Evolutionary conservation across 75 land plant genomes (phyloP).

Genomic region (Gnetum montanum): DNA sequence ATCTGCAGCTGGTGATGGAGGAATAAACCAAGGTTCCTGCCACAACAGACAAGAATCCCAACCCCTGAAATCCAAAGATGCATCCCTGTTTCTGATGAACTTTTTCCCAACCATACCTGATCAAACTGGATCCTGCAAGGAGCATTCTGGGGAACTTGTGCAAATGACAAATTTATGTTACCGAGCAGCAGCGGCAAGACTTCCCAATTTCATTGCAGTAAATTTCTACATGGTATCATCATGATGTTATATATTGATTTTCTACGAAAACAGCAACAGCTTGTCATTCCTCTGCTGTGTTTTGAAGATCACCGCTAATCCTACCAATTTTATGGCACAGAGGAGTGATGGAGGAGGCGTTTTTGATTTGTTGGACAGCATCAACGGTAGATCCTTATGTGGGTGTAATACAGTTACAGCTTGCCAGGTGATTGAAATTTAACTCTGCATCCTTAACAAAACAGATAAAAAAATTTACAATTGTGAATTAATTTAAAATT

Average conservation of each 20-base stretch:
- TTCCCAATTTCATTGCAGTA: constrained; percentile 79
- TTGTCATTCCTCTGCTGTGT: neutral
- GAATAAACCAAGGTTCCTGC: constrained; percentile 44
- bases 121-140: constrained; percentile 52
- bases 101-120: constrained; percentile 65
- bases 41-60: constrained; percentile 31
- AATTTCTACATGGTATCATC: constrained; percentile 77
- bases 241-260: neutral
- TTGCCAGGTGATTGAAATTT: constrained; percentile 58
- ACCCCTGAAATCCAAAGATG: constrained; percentile 27
- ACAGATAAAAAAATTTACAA: too few relatives aligned
- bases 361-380: constrained; percentile 61
- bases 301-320: neutral
- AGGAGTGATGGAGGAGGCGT: constrained; percentile 93
- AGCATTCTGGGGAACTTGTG: constrained; percentile 44
- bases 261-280: neutral
- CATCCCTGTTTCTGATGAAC: constrained; percentile 58
- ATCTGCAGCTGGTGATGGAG: constrained; percentile 68
- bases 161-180: constrained; percentile 56
- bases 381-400: constrained; percentile 74
- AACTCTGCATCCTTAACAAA: too few relatives aligned
- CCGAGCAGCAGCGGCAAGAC: constrained; percentile 62
- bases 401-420: constrained; percentile 54
- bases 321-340: too few relatives aligned
- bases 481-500: too few relatives aligned